phyloP scores from a whole-genome alignment of 2,329 filamentous ascomycete species.

The Pleomassaria siparia region DNA sequence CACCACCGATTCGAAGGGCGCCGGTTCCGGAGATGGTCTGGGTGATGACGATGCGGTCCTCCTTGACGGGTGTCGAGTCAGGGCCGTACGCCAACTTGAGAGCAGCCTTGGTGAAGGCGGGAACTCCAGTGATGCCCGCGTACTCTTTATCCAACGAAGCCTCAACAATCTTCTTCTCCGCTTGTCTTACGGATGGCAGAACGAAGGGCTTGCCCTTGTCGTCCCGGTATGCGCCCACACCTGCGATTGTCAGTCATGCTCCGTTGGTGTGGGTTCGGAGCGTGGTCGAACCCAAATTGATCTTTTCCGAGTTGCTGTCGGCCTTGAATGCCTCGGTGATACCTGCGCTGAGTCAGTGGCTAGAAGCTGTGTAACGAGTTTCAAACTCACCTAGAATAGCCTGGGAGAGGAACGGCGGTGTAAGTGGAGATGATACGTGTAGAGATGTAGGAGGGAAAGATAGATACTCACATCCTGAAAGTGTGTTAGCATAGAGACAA shows the following conservation, averaged over 20 bases:
- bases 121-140: conserved; percentile 93
- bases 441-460: too few relatives aligned
- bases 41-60: conserved; percentile 81
- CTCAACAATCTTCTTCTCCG: conserved; percentile 82
- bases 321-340: conserved; percentile 99
- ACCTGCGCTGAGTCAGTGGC: conserved; percentile 52
- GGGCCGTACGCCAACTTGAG: conserved; percentile 87
- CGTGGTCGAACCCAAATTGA: conserved; percentile 76
- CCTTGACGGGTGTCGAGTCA: conserved; percentile 72
- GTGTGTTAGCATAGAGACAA: conserved; percentile 18
- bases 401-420: conserved; percentile 46
- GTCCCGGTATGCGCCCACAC: conserved; percentile 97
- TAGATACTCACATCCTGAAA: conserved; percentile 38
- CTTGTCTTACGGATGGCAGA: conserved; percentile 85
- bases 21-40: conserved; percentile 98
- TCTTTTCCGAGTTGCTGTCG: conserved; percentile 90
- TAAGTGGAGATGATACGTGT: conserved; percentile 13
- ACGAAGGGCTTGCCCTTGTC: conserved; percentile 98
- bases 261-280: background rate
- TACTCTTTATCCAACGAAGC: conserved; percentile 92
- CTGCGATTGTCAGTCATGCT: conserved; percentile 50
- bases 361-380: conserved; percentile 12
- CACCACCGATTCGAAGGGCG: conserved; percentile 89
- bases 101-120: conserved; percentile 89
- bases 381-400: conserved; percentile 70